Evolutionary conservation across 192 early-diverging fungal species (phyloP).

Genomic region (Chytriomyces confervae): DNA sequence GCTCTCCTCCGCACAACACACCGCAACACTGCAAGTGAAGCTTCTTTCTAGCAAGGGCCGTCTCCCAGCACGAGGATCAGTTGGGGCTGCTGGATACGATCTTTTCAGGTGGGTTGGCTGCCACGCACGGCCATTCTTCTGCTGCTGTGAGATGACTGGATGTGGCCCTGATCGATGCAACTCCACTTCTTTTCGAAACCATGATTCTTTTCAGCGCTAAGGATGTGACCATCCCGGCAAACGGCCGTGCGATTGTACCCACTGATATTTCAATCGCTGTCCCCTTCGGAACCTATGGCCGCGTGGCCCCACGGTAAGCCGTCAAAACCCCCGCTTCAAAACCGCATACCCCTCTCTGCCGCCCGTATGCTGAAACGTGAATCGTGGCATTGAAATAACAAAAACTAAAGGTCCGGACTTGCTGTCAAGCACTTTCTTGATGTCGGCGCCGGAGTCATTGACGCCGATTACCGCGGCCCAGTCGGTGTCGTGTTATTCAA

Average conservation of each 20-base stretch:
- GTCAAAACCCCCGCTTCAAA: background rate
- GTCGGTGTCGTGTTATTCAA: constrained; percentile 89
- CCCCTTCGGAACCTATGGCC: constrained; percentile 89
- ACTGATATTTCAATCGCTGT: constrained; percentile 88
- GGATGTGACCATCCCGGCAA: constrained; percentile 69
- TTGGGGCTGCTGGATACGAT: constrained; percentile 91
- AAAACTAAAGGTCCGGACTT: constrained; percentile 68
- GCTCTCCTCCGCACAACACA: background rate
- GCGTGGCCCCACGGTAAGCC: constrained; percentile 88
- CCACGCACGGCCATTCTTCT: too few species aligned
- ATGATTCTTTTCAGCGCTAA: constrained; percentile 36
- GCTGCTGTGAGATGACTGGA: constrained; percentile 35
- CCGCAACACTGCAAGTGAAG: constrained; percentile 70
- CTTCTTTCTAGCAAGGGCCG: constrained; percentile 70
- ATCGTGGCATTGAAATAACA: too few species aligned
- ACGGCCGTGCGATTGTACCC: constrained; percentile 75
- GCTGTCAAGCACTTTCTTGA: constrained; percentile 91
- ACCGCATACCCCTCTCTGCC: background rate
- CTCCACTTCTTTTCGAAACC: background rate
- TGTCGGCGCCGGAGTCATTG: constrained; percentile 89
- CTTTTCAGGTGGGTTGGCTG: constrained; percentile 62
- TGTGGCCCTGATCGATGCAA: background rate
- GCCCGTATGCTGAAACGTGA: background rate
- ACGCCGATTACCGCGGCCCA: constrained; percentile 89
- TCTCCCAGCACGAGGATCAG: constrained; percentile 82